A percentile compares a stretch with the other conserved stretches of the same genome.
Evolutionary conservation across 352 stramenopile species (phyloP).

Genomic region (Phytopythium cucurbitacearum): DNA sequence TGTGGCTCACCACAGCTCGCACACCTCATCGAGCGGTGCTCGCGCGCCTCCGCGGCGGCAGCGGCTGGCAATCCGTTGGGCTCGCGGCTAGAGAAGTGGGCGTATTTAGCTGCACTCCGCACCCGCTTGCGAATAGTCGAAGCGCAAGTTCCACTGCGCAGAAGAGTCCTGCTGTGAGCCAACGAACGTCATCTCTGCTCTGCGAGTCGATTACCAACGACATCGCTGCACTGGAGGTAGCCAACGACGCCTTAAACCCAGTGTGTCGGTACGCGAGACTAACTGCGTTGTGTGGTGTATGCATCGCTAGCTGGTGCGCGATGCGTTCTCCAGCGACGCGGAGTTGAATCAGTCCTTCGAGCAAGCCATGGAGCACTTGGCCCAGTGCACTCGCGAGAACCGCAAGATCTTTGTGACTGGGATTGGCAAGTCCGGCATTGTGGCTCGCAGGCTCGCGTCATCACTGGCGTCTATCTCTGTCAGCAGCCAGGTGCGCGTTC

Average conservation of each 20-base stretch:
- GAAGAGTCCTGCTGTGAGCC: too few relatives aligned
- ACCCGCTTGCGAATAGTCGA: not conserved
- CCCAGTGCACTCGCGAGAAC: conserved; percentile 40
- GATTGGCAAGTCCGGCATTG: conserved; percentile 79
- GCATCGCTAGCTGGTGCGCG: conserved; percentile 30
- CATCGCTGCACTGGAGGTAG: conserved; percentile 24
- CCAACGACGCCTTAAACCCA: not conserved
- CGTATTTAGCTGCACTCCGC: not conserved
- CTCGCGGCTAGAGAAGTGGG: not conserved
- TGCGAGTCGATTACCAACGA: conserved; percentile 26
- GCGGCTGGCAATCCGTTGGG: not conserved
- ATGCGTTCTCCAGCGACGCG: conserved; percentile 22
- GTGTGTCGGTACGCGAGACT: too few relatives aligned
- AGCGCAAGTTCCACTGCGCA: too few relatives aligned
- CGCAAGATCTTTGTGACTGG: conserved; percentile 61
- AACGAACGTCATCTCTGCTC: conserved; percentile 1
- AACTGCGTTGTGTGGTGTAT: not conserved
- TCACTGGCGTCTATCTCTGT: conserved; percentile 71
- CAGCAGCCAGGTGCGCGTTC: conserved; percentile 43
- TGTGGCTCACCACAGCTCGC: not conserved
- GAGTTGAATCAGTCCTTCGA: conserved; percentile 22
- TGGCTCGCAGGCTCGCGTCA: conserved; percentile 63
- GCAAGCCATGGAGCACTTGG: conserved; percentile 21
- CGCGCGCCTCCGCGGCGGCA: not conserved
- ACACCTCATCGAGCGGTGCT: not conserved